Percentiles rank a stretch among this genome's conserved stretches.
phyloP scores from a whole-genome alignment of 139 green algal genomes.

The Chlamydomonas sp. region DNA sequence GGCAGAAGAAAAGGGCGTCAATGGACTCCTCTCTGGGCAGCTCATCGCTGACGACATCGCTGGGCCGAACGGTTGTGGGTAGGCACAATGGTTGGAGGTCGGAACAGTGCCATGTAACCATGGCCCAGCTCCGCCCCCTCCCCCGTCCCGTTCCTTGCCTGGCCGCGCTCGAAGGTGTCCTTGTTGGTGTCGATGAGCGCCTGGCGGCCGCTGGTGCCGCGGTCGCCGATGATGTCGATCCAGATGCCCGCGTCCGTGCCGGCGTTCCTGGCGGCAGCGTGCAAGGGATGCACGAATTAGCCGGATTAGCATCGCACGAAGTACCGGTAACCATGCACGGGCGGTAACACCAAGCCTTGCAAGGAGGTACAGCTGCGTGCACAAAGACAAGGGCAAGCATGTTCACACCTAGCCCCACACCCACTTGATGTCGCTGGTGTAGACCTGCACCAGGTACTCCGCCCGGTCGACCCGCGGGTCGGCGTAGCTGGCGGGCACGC shows the following conservation, averaged over 20 bases:
- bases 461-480: constrained; percentile 30
- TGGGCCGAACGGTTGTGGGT: no score
- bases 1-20: no score
- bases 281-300: neutral
- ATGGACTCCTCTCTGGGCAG: no score
- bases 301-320: no score
- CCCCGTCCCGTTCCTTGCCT: constrained; percentile 8
- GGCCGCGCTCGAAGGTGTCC: constrained; percentile 53
- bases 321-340: neutral
- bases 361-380: neutral
- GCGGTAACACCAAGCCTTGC: neutral
- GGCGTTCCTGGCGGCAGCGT: constrained; percentile 19
- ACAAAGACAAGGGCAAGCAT: no score
- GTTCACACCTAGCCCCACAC: no score
- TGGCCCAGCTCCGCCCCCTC: no score
- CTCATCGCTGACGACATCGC: no score
- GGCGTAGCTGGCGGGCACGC: constrained; percentile 27
- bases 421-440: constrained; percentile 49
- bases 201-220: constrained; percentile 38
- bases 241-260: constrained; percentile 50
- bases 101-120: no score
- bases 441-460: constrained; percentile 44
- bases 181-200: constrained; percentile 45
- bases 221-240: constrained; percentile 47
- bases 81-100: no score